These are phyloP conservation scores for Gonium pectorale DNA, from an alignment of 139 green algal genomes.

Conservation along the genomic window DNA sequence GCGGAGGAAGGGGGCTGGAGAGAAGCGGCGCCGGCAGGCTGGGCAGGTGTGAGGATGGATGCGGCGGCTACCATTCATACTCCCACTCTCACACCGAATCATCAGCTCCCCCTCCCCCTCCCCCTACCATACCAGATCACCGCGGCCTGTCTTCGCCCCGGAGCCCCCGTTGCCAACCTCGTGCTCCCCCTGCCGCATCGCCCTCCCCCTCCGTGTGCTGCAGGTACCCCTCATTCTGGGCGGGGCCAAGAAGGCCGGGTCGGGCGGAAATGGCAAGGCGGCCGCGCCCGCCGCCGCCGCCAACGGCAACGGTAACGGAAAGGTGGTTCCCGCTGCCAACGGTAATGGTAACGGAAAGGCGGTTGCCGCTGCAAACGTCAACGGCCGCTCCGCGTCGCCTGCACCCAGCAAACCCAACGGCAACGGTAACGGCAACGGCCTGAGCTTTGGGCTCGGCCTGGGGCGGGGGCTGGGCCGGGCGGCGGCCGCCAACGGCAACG, in stretches of 20 bases:
- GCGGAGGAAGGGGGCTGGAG: not conserved
- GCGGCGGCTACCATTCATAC: no score
- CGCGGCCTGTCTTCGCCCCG: not conserved
- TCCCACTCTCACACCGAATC: no score
- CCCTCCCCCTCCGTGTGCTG: not conserved
- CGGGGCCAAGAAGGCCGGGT: not conserved
- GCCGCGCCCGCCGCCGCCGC: not conserved
- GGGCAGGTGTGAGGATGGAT: not conserved
- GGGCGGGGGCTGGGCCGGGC: not conserved
- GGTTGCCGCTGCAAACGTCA: not conserved
- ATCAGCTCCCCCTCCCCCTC: not conserved
- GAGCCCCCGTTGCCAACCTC: not conserved
- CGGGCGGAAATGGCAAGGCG: not conserved
- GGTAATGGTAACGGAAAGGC: conserved; percentile 32
- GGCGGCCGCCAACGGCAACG: conserved; percentile 15
- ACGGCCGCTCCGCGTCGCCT: not conserved
- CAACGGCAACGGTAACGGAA: conserved; percentile 34
- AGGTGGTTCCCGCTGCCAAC: not conserved
- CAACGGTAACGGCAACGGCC: conserved; percentile 18
- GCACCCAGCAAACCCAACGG: conserved; percentile 1
- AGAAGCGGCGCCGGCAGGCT: no score
- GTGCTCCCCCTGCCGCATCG: not conserved
- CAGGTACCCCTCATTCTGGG: conserved; percentile 12
- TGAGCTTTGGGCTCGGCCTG: not conserved
- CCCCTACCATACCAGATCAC: not conserved